Evolutionary conservation across 148 eudicot species (phyloP).

Genomic region (Fagopyrum esculentum): DNA sequence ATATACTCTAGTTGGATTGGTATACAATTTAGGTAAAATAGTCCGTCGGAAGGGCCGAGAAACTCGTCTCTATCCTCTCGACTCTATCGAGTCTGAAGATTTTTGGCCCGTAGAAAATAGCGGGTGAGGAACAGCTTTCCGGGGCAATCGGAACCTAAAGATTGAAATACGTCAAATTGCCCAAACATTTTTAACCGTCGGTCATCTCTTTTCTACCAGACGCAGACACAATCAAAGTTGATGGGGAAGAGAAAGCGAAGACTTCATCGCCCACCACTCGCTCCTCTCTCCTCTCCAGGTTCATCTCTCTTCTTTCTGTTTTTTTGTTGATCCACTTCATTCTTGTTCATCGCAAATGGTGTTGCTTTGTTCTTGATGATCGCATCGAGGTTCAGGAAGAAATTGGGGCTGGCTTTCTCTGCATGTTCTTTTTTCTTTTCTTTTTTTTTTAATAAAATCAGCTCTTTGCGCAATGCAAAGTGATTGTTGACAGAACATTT

Average conservation of each 20-base stretch:
- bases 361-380: background rate
- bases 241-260: slow-evolving; percentile 14
- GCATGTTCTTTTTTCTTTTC: background rate
- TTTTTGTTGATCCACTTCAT: background rate
- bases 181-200: background rate
- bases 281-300: slow-evolving; percentile 11
- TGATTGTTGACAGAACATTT: background rate
- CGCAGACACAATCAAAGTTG: background rate
- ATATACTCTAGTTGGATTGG: no score
- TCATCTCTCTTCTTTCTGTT: background rate
- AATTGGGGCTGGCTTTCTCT: slow-evolving; percentile 1
- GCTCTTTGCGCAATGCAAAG: background rate
- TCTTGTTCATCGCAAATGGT: background rate
- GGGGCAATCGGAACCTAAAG: background rate
- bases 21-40: no score
- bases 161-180: background rate
- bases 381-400: background rate
- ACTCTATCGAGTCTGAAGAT: background rate
- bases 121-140: slow-evolving; percentile 11
- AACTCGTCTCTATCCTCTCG: background rate
- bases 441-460: background rate
- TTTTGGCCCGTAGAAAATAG: slow-evolving; percentile 3
- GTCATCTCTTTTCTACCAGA: background rate
- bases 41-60: background rate
- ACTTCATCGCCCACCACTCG: slow-evolving; percentile 8